A percentile compares a stretch with the other conserved stretches of the same genome.
phyloP scores from a whole-genome alignment of 139 green algal genomes.

The Micractinium conductrix region DNA sequence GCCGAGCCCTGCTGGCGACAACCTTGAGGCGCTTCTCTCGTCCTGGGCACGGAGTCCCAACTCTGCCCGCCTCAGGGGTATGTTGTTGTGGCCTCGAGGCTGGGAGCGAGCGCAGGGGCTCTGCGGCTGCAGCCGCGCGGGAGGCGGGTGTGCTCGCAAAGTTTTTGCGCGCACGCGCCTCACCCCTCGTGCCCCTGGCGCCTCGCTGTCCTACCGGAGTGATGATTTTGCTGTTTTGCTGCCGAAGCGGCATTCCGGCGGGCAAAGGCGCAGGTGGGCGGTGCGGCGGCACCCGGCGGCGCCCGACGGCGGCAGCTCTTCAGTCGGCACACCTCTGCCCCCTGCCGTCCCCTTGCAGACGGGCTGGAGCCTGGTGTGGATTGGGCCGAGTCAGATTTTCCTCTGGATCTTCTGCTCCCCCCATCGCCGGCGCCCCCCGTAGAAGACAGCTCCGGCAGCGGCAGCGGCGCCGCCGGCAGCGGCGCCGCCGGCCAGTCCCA shows the following conservation, averaged over 20 bases:
- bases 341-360: background rate
- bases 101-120: too few relatives aligned
- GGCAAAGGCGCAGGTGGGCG: too few relatives aligned
- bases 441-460: conserved; percentile 4
- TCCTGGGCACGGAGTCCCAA: background rate
- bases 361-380: background rate
- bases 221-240: too few relatives aligned
- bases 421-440: background rate
- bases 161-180: too few relatives aligned
- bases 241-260: too few relatives aligned
- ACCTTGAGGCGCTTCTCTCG: background rate
- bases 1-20: background rate
- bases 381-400: background rate
- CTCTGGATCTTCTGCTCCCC: background rate
- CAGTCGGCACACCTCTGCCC: too few relatives aligned
- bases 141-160: background rate
- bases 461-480: background rate
- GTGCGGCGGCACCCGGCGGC: too few relatives aligned
- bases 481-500: background rate
- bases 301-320: too few relatives aligned
- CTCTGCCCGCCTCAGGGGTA: background rate
- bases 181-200: too few relatives aligned
- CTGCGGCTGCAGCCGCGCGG: too few relatives aligned
- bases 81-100: too few relatives aligned
- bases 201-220: too few relatives aligned